Conservation (phyloP, 1,139 yeast genomes). For the Hyphopichia khmerensis region DNA sequence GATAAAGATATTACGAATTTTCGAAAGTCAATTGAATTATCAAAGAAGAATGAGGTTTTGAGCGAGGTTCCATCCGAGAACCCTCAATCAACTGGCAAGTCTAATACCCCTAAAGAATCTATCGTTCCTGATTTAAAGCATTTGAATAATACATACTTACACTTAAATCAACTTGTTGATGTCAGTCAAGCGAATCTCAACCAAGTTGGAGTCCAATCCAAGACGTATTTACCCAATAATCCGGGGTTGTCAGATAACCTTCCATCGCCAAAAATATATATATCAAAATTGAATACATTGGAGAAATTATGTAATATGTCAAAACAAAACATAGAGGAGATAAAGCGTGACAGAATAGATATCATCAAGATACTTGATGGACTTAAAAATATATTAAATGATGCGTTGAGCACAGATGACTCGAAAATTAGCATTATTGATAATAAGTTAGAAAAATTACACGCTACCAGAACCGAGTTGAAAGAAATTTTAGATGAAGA, state of each 20-base stretch:
- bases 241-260: conserved; percentile 45
- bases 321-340: conserved; percentile 32
- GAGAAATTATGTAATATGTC: conserved; percentile 43
- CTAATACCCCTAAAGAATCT: conserved; percentile 7
- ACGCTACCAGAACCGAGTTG: conserved; percentile 45
- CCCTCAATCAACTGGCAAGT: conserved; percentile 4
- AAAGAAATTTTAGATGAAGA: conserved; percentile 39
- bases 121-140: conserved; percentile 41
- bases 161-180: conserved; percentile 29
- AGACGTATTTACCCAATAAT: conserved; percentile 40
- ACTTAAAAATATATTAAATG: conserved; percentile 39
- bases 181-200: conserved; percentile 37
- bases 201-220: conserved; percentile 45
- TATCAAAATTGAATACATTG: conserved; percentile 43
- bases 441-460: conserved; percentile 34
- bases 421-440: conserved; percentile 41
- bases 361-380: conserved; percentile 43
- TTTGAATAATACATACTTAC: conserved; percentile 31
- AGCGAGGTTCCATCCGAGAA: conserved; percentile 1
- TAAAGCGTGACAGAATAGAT: conserved; percentile 38
- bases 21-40: conserved; percentile 30
- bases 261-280: conserved; percentile 52
- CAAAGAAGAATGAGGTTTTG: conserved; percentile 9
- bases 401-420: conserved; percentile 46
- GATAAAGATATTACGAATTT: conserved; percentile 43